Conservation (phyloP, 805 yeast genomes). For the Lipomyces spencermartinsiae region DNA sequence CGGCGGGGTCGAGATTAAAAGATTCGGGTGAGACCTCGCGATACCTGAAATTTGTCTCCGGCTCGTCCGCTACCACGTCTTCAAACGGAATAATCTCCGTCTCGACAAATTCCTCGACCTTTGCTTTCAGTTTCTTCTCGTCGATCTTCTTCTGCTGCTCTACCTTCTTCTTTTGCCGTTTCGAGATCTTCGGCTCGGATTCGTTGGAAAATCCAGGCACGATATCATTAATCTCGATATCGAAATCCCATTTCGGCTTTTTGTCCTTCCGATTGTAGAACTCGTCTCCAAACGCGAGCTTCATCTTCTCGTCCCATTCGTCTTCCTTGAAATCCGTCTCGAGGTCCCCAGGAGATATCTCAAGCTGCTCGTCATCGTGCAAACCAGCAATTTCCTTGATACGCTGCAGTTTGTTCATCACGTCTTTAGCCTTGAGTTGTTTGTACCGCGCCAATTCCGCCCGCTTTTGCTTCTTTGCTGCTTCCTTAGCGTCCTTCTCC, state of each 20-base stretch:
- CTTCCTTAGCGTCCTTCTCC: slow-evolving; percentile 60
- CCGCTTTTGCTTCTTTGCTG: slow-evolving; percentile 61
- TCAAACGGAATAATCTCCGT: slow-evolving; percentile 60
- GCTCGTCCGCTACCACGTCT: slow-evolving; percentile 54
- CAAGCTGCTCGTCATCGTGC: slow-evolving; percentile 60
- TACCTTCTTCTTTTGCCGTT: slow-evolving; percentile 42
- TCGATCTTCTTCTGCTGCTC: slow-evolving; percentile 49
- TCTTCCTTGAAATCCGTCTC: slow-evolving; percentile 84
- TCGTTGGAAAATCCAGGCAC: slow-evolving; percentile 53
- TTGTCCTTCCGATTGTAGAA: slow-evolving; percentile 63
- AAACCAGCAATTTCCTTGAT: slow-evolving; percentile 71
- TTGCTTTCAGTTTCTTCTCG: slow-evolving; percentile 57
- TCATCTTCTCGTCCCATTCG: slow-evolving; percentile 90
- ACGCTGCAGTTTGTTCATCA: slow-evolving; percentile 70
- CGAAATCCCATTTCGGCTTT: slow-evolving; percentile 73
- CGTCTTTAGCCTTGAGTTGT: slow-evolving; percentile 74
- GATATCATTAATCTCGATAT: slow-evolving; percentile 56
- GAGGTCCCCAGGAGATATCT: slow-evolving; percentile 65
- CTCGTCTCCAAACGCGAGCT: slow-evolving; percentile 83
- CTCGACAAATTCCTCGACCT: slow-evolving; percentile 81
- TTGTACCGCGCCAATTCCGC: slow-evolving; percentile 72
- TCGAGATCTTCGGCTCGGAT: slow-evolving; percentile 34
- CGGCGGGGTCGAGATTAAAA: slow-evolving; percentile 83
- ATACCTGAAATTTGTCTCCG: slow-evolving; percentile 64
- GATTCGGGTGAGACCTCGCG: slow-evolving; percentile 95